Base-by-base conservation (phyloP, 1,284 basidiomycete genomes). In the Neonothopanus nambi region DNA sequence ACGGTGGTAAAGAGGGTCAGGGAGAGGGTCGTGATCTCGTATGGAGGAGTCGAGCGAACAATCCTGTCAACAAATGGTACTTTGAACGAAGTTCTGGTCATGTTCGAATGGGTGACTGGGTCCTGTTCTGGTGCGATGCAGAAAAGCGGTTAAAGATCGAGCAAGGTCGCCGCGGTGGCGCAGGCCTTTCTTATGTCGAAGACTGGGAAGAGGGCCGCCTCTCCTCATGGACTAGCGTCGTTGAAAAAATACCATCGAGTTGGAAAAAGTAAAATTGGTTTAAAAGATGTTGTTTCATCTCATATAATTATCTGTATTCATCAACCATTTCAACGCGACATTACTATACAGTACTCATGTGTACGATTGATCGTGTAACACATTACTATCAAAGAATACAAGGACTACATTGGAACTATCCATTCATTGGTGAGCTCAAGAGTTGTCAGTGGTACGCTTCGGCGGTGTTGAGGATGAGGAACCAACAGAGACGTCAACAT, bases 41-140 rank as follows among this genome's bases (percentile, higher is more conserved):
- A 26, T 99, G 96, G 96, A 85, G 97, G 57, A 91, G 87, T 64
- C 82, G 97, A 52, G 81, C 87, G 9, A 82, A 96, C 70, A 99
- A 99, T 69, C 95, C 95, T 0, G 87, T 99, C 52, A 99, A 99
- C 73, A 96, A 95, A 70, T 99, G 97, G 97, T 99, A 99, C 73
- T 98, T 94, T 63, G 97, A 99, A 69, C 85, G 97, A 33, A 91
- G 87, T 65, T 92, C 90, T 42, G 97, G 97, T 8, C 96, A 98
- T 70, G 62, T 95, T 35, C 81, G 91, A 51, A 81, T 93, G 72
- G 89, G 85, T 21, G 74, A 80, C 38, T 98, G 93, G 95, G 87
- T 90, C 53, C 73, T 99, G 63, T 99, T 99, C 74, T 99, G 97
- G 97, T 98, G 95, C 69, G 96, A 98, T 71, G 94, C 90, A 1